Base-by-base conservation (phyloP, 2,329 filamentous ascomycete genomes). In the Periconia sp. region DNA sequence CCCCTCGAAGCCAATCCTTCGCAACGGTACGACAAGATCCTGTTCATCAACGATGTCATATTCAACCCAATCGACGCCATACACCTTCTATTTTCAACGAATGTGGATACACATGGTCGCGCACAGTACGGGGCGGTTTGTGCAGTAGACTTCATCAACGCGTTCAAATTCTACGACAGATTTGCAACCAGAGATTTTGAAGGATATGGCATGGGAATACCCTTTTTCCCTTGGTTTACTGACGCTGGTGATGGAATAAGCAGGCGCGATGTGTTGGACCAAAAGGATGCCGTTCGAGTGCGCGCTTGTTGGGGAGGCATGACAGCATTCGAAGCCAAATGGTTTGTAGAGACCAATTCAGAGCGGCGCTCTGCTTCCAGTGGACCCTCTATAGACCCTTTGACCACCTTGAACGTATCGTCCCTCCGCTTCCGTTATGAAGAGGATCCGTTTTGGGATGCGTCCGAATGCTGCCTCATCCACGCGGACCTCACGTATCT, bases 271-370 rank as follows among this genome's bases (percentile, higher is more conserved):
- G 83, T 89, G 13, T 65, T 88, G 2, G 72, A 71, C 0, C 79
- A 82, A 40, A 77, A 66, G 28, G 82, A 85, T 53, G 80, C 86
- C 0, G 86, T 91, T 2, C 78, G 83, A 9, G 86, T 90, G 1
- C 81, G 79, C 55, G 84, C 83, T 50, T 91, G 88, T 68, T 91
- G 87, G 87, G 85, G 86, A 39, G 88, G 87, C 16, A 89, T 90
- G 80, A 84, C 82, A 2, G 82, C 81, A 3, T 85, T 84, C 67
- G 78, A 85, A 60, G 83, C 80, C 2, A 69, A 71, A 32, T 83
- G 79, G 64, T 80, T 86, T 30, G 79, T 84, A 56, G 69, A 74
- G 17, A 33, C 19, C 6, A 11, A 22, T 32, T 19, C 18, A n/a
- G n/a, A n/a, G 11, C 8, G 21, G 16, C 24, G 11, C 9, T 7